Evolutionary conservation across 306 rosid species (phyloP).

Genomic region (Casuarina glauca): DNA sequence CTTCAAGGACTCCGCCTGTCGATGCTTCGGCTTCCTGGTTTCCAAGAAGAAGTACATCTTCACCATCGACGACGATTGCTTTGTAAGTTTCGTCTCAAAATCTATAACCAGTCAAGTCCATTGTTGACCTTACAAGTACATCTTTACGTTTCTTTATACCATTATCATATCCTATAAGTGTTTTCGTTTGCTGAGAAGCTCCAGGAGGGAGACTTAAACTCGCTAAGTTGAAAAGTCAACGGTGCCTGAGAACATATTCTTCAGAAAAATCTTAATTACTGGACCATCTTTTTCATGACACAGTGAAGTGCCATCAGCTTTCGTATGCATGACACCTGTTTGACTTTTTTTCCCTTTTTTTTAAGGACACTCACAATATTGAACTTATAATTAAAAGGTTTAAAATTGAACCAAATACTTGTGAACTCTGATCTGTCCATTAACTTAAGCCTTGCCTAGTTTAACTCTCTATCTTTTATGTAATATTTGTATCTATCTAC

Average conservation of each 20-base stretch:
- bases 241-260: not conserved
- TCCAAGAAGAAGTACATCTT: conserved; percentile 55
- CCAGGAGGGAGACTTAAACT: not conserved
- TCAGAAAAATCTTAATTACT: not conserved
- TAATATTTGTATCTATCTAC: no score
- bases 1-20: conserved; percentile 53
- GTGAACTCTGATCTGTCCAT: no score
- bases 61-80: conserved; percentile 54
- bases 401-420: no score
- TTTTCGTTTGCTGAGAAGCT: not conserved
- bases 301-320: not conserved
- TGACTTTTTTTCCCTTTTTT: not conserved
- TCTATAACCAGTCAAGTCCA: no score
- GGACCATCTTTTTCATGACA: no score
- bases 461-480: no score
- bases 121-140: not conserved
- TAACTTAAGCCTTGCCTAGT: no score
- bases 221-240: not conserved
- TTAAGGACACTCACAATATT: no score
- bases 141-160: not conserved
- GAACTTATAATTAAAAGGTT: no score
- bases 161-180: no score
- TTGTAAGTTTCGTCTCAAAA: conserved; percentile 20
- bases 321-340: conserved; percentile 1
- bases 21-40: conserved; percentile 53